Percentiles rank a stretch among this genome's conserved stretches.
Conservation (phyloP, 768 basidiomycete genomes). For the Termitomyces sp. region DNA sequence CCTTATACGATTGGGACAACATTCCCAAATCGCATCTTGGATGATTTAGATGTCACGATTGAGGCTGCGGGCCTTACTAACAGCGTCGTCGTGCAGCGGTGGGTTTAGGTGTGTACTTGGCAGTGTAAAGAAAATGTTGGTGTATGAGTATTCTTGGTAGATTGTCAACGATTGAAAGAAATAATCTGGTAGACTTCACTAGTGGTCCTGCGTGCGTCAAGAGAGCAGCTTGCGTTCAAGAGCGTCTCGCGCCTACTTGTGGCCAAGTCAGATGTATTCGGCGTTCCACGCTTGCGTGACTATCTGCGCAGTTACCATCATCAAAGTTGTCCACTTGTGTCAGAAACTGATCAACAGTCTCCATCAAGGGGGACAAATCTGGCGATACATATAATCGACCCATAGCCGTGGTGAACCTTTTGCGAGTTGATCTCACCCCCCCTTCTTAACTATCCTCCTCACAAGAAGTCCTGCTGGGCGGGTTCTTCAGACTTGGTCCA, state of each 20-base stretch:
- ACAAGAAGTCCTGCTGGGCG: conserved; percentile 19
- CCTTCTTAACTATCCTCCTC: conserved; percentile 3
- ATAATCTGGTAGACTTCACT: not conserved
- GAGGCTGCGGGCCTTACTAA: conserved; percentile 69
- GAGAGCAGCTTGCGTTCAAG: not conserved
- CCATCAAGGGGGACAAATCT: conserved; percentile 3
- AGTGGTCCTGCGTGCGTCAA: not conserved
- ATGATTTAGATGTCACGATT: conserved; percentile 61
- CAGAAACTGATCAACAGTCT: not conserved
- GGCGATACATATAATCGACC: not conserved
- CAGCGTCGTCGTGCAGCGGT: conserved; percentile 82
- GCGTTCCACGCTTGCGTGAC: not conserved
- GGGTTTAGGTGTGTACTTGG: conserved; percentile 33
- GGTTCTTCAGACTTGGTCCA: conserved; percentile 13
- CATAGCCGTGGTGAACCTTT: conserved; percentile 1
- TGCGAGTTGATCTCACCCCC: conserved; percentile 20
- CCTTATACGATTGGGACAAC: conserved; percentile 81
- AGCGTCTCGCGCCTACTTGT: not conserved
- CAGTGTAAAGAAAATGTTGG: not conserved
- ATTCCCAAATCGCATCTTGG: conserved; percentile 76
- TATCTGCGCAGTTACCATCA: not conserved
- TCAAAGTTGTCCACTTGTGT: not conserved
- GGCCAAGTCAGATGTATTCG: not conserved
- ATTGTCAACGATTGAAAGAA: not conserved
- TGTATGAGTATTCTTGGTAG: conserved; percentile 6